Evolutionary conservation across 1,284 basidiomycete genomes (phyloP), one percentile per base, ranked within the genome.

Genomic region (Lignosus rhinocerotis): DNA sequence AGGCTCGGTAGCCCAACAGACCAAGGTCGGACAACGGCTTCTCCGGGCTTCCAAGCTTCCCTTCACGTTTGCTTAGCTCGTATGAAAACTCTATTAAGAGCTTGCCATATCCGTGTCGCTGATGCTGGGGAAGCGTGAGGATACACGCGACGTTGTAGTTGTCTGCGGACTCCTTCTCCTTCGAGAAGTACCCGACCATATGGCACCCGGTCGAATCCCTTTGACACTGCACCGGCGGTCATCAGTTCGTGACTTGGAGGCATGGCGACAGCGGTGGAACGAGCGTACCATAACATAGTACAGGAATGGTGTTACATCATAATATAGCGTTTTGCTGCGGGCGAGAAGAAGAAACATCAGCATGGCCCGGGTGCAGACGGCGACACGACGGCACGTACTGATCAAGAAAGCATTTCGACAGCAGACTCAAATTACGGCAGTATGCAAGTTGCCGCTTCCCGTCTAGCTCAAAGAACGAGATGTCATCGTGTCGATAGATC

Each of bases 61-160:
- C 87, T 74, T 99, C 97, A 68, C 93, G 92, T 80, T 98, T 99
- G 78, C 89, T 94, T 44, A 99, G 84, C 72, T 98, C 96, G 79
- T 99, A 99, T 5, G 93, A 96, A 72, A 99, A 99, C 72, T 99
- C 95, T 75, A 99, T 99, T 45, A 99, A 81, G 33, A 98, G 79
- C 71, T 94, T 94, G 56, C 97, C 97, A 73, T 94, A 98, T 1
- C 96, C 96, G 68, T 92, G 90, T 38, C 97, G 88, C 74, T 99
- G 97, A 73, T 98, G 92, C 73, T 99, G 97, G 7, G 97, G 97
- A 39, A 99, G 83, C 10, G 97, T 97, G 62, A 99, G 79, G 76
- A 99, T 98, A 81, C 97, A 99, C 0, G 97, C 96, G 53, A 99
- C 93, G 73, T 99, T 99, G 82, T 99, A 99, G 67, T 89, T 94